A percentile compares a stretch with the other conserved stretches of the same genome.
These are phyloP conservation scores for Volvariella surrecta DNA, from an alignment of 1,284 basidiomycete genomes.

Conservation along the genomic window DNA sequence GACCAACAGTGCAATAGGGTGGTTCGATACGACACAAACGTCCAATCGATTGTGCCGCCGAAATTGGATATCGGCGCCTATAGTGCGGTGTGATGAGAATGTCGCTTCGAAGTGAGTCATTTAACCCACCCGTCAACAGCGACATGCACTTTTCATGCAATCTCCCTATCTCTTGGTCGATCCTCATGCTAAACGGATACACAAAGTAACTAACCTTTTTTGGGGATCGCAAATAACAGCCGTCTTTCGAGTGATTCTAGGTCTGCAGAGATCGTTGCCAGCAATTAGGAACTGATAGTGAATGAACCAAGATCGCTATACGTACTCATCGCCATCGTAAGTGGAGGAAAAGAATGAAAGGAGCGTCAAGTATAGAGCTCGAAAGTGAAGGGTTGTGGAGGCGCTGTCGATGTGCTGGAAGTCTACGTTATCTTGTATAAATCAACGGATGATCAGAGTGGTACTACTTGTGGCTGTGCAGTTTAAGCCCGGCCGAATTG, in stretches of 20 bases:
- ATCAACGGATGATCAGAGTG: too few relatives aligned
- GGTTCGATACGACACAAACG: slow-evolving; percentile 88
- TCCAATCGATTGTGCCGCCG: slow-evolving; percentile 85
- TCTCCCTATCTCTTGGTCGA: slow-evolving; percentile 46
- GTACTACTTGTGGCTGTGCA: too few relatives aligned
- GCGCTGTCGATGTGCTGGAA: too few relatives aligned
- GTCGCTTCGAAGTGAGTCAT: slow-evolving; percentile 1
- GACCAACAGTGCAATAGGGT: slow-evolving; percentile 82
- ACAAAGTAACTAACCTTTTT: slow-evolving; percentile 67
- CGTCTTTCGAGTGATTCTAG: slow-evolving; percentile 49
- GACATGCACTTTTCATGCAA: slow-evolving; percentile 91
- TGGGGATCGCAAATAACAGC: slow-evolving; percentile 92
- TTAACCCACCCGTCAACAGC: slow-evolving; percentile 63
- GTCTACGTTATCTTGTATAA: too few relatives aligned
- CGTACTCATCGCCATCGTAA: too few relatives aligned
- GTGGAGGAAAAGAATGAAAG: too few relatives aligned
- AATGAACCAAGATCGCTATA: too few relatives aligned
- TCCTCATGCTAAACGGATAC: slow-evolving; percentile 1
- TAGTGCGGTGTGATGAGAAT: slow-evolving; percentile 5
- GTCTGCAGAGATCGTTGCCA: slow-evolving; percentile 22
- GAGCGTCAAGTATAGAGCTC: too few relatives aligned
- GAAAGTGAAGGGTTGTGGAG: too few relatives aligned
- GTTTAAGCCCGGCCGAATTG: too few relatives aligned
- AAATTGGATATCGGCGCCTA: slow-evolving; percentile 96
- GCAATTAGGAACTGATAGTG: too few relatives aligned